Base-by-base conservation (phyloP, 768 basidiomycete genomes). In the Boletus pseudo-olivaceus region DNA sequence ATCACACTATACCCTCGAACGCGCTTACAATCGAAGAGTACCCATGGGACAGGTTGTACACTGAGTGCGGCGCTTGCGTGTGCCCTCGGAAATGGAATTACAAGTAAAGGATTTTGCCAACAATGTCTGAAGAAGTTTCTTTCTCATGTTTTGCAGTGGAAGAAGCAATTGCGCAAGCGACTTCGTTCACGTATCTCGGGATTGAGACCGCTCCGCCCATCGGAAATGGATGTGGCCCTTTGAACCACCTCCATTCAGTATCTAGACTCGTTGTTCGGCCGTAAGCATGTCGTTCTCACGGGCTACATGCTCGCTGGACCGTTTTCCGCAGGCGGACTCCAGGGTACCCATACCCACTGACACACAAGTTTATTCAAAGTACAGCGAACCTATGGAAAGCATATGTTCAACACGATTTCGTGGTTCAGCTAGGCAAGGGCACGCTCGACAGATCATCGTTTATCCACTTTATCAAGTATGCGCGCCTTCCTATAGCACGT, bases 21-120 rank as follows among this genome's bases (percentile, higher is more conserved):
- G 2, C 73, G 81, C 14, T 72, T 92, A 20, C 74, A 85, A 14
- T 83, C 88, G 7, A 78, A 71, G 33, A 90, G 77, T 59, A 97
- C 93, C 0, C 94, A 96, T 65, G 94, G 94, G 1, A 97, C 94
- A 0, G 94, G 93, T 2, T 97, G 93, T 67, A 97, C 94, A 0
- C 75, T 97, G n/a, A 87, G 85, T 43, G 85, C 93, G 0, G 90
- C 92, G 0, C 78, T 96, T 17, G 85, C 86, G 2, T 84, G 83
- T 51, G 76, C 76, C 6, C 73, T 94, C 15, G 87, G 82, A 3
- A 42, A 84, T 82, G 54, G 59, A 56, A 9, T 47, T 57, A n/a
- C 55, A 76, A 78, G 47, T 65, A 79, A 78, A 35, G 32, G 56
- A 60, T n/a, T 10, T 57, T 27, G 35, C 34, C 8, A 11, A 15